Conservation (phyloP, 2,329 filamentous ascomycete genomes). For the Anthostomella pinea region DNA sequence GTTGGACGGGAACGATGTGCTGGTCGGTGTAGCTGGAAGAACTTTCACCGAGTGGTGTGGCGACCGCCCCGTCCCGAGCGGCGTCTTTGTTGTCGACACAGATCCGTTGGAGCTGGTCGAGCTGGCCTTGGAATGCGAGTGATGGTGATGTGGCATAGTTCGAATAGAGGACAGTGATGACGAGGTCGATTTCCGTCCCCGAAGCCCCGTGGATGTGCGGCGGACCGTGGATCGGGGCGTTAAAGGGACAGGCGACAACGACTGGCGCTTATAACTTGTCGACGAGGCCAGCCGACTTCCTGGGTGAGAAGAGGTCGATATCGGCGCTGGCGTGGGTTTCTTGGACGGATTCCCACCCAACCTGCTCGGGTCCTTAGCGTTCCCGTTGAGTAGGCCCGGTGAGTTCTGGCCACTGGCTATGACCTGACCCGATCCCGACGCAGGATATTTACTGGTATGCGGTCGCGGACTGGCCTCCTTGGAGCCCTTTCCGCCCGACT, state of each 20-base stretch:
- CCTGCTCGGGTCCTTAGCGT: constrained; percentile 32
- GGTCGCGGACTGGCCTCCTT: constrained; percentile 57
- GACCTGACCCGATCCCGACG: constrained; percentile 35
- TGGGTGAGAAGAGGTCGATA: constrained; percentile 28
- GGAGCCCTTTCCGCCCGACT: constrained; percentile 39
- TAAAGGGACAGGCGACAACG: constrained; percentile 79
- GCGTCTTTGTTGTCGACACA: constrained; percentile 66
- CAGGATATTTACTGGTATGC: constrained; percentile 57
- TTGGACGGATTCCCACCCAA: constrained; percentile 19
- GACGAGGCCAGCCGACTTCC: constrained; percentile 39
- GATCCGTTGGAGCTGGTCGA: constrained; percentile 83
- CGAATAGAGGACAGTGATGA: constrained; percentile 92
- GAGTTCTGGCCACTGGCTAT: constrained; percentile 46
- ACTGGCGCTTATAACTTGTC: constrained; percentile 66
- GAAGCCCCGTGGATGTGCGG: constrained; percentile 76
- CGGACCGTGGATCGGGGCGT: constrained; percentile 86
- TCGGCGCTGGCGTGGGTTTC: constrained; percentile 27
- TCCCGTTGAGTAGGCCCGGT: constrained; percentile 52
- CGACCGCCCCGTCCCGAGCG: constrained; percentile 62
- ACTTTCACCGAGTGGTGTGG: constrained; percentile 93
- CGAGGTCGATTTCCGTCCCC: constrained; percentile 92
- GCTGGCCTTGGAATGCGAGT: constrained; percentile 89
- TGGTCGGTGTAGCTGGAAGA: constrained; percentile 83
- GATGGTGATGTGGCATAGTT: constrained; percentile 78
- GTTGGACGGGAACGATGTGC: constrained; percentile 74